Conservation (phyloP, 148 eudicot genomes). For the Rhododendron ferrugineum region DNA sequence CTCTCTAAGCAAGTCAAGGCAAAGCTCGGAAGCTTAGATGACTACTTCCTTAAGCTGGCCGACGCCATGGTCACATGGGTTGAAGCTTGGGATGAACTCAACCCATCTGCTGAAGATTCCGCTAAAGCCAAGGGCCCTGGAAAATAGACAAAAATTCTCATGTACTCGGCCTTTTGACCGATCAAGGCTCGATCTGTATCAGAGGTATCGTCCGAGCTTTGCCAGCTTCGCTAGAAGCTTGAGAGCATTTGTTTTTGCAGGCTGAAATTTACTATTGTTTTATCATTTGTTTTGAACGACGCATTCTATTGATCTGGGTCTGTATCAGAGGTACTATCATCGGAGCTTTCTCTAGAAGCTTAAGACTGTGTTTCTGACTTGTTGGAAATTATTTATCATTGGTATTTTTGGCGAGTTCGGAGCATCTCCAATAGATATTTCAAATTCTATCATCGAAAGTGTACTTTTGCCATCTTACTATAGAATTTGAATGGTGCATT, state of each 20-base stretch:
- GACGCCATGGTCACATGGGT: conserved; percentile 93
- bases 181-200: neutral
- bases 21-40: conserved; percentile 74
- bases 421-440: neutral
- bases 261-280: neutral
- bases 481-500: neutral
- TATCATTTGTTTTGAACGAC: neutral
- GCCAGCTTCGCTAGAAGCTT: neutral
- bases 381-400: neutral
- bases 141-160: conserved; percentile 14
- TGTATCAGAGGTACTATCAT: neutral
- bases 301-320: neutral
- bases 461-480: neutral
- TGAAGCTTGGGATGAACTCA: conserved; percentile 86
- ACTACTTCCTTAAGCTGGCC: conserved; percentile 75
- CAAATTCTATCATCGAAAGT: neutral
- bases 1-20: conserved; percentile 76
- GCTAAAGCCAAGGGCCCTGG: conserved; percentile 34
- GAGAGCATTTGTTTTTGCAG: conserved; percentile 5
- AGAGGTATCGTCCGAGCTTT: neutral
- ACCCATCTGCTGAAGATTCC: conserved; percentile 27
- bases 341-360: neutral
- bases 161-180: neutral
- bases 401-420: neutral
- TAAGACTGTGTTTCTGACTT: neutral